Evolutionary conservation across 257 asterid species (phyloP).

Genomic region (Nicotiana knightiana): DNA sequence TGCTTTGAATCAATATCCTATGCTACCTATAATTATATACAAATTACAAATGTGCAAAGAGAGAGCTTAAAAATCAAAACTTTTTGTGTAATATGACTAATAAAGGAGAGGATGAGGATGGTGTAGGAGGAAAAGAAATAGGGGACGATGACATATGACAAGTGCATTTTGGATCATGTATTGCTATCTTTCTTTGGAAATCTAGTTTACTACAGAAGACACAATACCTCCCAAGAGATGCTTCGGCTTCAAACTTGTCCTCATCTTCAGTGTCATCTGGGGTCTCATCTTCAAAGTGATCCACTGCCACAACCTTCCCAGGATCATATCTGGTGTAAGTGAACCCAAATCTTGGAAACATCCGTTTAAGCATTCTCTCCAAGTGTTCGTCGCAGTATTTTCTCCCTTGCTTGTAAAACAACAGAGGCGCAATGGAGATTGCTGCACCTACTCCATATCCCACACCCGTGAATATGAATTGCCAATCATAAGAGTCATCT

Average conservation of each 20-base stretch:
- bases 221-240: conserved; percentile 48
- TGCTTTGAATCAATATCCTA: not conserved
- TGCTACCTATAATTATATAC: conserved; percentile 27
- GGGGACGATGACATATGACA: conserved; percentile 49
- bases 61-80: conserved; percentile 26
- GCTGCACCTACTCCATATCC: conserved; percentile 69
- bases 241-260: conserved; percentile 17
- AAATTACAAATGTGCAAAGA: conserved; percentile 18
- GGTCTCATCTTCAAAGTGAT: conserved; percentile 26
- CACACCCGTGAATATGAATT: conserved; percentile 45
- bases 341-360: conserved; percentile 45
- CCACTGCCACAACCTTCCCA: conserved; percentile 35
- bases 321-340: conserved; percentile 42
- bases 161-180: conserved; percentile 61
- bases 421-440: conserved; percentile 45
- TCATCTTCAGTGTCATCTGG: conserved; percentile 35
- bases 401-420: conserved; percentile 41
- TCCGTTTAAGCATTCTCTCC: conserved; percentile 28
- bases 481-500: conserved; percentile 1
- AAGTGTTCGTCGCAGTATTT: conserved; percentile 21
- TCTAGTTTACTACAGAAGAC: conserved; percentile 78
- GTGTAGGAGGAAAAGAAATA: conserved; percentile 34
- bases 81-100: conserved; percentile 29
- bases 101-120: conserved; percentile 49
- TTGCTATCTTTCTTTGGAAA: conserved; percentile 30